These are phyloP conservation scores for Daldinia sp. DNA, from an alignment of 2,329 filamentous ascomycete genomes.

Conservation along the genomic window DNA sequence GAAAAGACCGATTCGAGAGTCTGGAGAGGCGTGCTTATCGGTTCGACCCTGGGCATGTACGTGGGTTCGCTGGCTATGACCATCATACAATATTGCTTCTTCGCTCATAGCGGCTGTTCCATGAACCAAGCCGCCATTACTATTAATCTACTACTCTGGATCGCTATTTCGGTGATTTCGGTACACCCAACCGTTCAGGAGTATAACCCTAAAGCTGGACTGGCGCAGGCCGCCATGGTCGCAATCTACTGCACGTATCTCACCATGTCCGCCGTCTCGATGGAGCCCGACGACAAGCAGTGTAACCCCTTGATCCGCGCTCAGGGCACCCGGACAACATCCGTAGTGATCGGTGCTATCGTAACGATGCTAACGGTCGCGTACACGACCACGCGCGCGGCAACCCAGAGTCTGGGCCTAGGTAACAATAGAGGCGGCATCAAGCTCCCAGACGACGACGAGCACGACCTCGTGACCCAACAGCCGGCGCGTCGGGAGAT, in stretches of 20 bases:
- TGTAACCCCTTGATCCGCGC: constrained; percentile 94
- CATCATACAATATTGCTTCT: constrained; percentile 97
- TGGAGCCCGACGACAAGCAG: constrained; percentile 93
- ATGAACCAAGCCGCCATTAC: constrained; percentile 99
- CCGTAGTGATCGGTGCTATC: constrained; percentile 90
- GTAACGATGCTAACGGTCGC: constrained; percentile 97
- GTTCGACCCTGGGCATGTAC: constrained; percentile 95
- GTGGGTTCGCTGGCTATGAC: constrained; percentile 92
- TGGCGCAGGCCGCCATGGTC: constrained; percentile 98
- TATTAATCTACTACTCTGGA: constrained; percentile 87
- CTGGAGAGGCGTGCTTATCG: constrained; percentile 90
- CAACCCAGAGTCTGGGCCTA: constrained; percentile 86
- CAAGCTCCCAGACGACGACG: constrained; percentile 76
- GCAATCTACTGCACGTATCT: constrained; percentile 98
- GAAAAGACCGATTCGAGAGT: constrained; percentile 85
- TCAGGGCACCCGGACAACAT: constrained; percentile 88
- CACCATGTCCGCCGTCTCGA: constrained; percentile 97
- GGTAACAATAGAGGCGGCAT: constrained; percentile 71
- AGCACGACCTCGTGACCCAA: constrained; percentile 88
- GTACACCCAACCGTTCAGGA: constrained; percentile 92
- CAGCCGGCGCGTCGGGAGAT: constrained; percentile 90
- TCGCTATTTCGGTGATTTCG: constrained; percentile 84
- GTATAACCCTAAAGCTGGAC: constrained; percentile 89
- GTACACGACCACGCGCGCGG: constrained; percentile 96
- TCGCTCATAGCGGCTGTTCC: constrained; percentile 81